These are phyloP conservation scores for Capronia americana DNA, from an alignment of 2,329 filamentous ascomycete genomes.

Conservation along the genomic window DNA sequence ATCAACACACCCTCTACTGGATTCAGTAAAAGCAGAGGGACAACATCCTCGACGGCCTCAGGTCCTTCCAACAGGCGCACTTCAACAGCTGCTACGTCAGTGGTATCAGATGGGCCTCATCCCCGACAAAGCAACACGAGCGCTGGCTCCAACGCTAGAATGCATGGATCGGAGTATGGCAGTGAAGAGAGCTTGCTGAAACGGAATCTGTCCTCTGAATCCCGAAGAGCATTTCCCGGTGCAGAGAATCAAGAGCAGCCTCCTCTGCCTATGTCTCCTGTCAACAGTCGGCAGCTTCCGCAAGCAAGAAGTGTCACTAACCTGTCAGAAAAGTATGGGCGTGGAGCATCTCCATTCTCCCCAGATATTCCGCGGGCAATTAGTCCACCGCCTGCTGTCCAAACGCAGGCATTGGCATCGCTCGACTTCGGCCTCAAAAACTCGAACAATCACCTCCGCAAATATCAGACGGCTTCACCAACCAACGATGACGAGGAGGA, in stretches of 20 bases:
- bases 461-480: constrained; percentile 38
- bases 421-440: constrained; percentile 36
- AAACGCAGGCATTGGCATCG: constrained; percentile 41
- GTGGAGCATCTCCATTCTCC: constrained; percentile 43
- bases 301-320: constrained; percentile 69
- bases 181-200: constrained; percentile 30
- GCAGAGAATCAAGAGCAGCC: constrained; percentile 28
- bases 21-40: constrained; percentile 79
- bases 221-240: constrained; percentile 24
- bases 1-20: constrained; percentile 59
- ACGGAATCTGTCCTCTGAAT: constrained; percentile 31
- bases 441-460: constrained; percentile 18
- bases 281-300: constrained; percentile 37
- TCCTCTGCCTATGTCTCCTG: constrained; percentile 36
- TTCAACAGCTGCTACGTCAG: constrained; percentile 87
- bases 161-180: constrained; percentile 24
- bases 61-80: constrained; percentile 71
- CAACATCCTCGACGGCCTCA: constrained; percentile 82
- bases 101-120: constrained; percentile 71
- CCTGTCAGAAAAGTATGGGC: constrained; percentile 59
- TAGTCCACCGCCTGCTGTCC: constrained; percentile 53
- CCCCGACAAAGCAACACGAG: constrained; percentile 40
- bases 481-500: constrained; percentile 65
- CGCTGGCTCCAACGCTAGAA: constrained; percentile 26
- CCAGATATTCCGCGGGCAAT: constrained; percentile 43